Base-by-base conservation (phyloP, 768 basidiomycete species). In the Macrolepiota dolichaula region DNA sequence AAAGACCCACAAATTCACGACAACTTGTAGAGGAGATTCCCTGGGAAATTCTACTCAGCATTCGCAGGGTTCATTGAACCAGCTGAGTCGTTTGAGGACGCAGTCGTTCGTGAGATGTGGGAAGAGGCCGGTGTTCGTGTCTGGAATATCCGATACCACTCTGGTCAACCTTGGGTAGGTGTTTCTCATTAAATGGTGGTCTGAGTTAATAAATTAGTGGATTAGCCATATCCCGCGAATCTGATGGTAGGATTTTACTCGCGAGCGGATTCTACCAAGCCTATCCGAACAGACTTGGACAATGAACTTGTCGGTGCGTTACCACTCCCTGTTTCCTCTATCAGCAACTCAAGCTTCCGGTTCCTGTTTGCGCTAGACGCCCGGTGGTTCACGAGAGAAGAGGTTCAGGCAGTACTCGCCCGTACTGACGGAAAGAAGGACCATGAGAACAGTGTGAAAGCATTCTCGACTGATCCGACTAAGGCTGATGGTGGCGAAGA, bases 11-110 rank as follows among this genome's bases (percentile, higher is more conserved):
- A 19, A 27, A 55, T 36, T 57, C 57, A 50, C 65, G 40, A 54
- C 57, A n/a, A 42, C 25, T 15, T 55, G 29, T 71, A 88, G 88
- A 85, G 79, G 74, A 85, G 80, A 63, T 91, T 84, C 69, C 86
- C 87, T 5, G 77, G 73, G 2, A 85, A 78, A 52, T 89, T 91
- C 72, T 97, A 94, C 73, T 96, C 94, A 1, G 92, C 93, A 50
- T 75, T 98, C 29, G 94, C 96, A 1, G 96, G 96, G 2, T 98
- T 98, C 70, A 83, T 96, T 49, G 96, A 98, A 71, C 94, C 95
- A 4, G 95, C 91, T 10, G 96, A 99, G 72, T 86, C 91, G 0
- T 89, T 97, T 64, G 96, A 99, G 70, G 95, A 98, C 66, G 90
- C 96, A 1, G 95, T 98, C 32, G 79, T 83, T 55, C 82, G 96